These are phyloP conservation scores for Calycina herbarum DNA, from an alignment of 2,329 filamentous ascomycete species.

Conservation along the genomic window DNA sequence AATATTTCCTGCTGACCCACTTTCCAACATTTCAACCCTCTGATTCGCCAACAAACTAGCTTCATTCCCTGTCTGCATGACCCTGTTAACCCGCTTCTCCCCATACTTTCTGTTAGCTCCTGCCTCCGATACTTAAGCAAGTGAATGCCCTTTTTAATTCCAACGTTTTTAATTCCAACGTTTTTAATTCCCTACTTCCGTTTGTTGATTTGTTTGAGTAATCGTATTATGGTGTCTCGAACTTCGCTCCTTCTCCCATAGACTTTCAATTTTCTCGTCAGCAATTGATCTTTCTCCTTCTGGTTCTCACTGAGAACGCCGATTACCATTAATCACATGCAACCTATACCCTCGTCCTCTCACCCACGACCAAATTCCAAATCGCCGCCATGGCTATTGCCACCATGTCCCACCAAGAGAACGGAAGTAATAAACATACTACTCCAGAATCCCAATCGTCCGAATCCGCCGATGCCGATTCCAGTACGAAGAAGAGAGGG, in stretches of 20 bases:
- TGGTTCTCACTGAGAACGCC: background rate
- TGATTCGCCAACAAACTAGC: background rate
- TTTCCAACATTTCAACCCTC: background rate
- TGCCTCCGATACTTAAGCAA: constrained; percentile 6
- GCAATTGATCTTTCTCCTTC: background rate
- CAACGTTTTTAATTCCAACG: background rate
- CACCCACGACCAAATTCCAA: background rate
- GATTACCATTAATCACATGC: background rate
- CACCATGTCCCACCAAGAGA: background rate
- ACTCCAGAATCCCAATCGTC: background rate
- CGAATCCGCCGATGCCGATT: background rate
- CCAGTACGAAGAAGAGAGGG: constrained; percentile 2
- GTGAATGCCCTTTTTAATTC: background rate
- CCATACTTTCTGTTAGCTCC: constrained; percentile 5
- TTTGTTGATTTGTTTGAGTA: background rate
- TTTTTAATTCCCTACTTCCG: background rate
- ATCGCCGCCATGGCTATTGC: constrained; percentile 1
- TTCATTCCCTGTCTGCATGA: constrained; percentile 7
- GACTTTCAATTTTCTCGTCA: background rate
- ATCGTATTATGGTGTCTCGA: background rate
- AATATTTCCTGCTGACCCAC: background rate
- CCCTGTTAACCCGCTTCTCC: background rate
- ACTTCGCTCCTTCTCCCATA: background rate
- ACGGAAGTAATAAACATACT: background rate
- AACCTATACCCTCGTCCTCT: constrained; percentile 1